Evolutionary conservation across 441 rosid species (phyloP).

Genomic region (Adansonia rubrostipa): DNA sequence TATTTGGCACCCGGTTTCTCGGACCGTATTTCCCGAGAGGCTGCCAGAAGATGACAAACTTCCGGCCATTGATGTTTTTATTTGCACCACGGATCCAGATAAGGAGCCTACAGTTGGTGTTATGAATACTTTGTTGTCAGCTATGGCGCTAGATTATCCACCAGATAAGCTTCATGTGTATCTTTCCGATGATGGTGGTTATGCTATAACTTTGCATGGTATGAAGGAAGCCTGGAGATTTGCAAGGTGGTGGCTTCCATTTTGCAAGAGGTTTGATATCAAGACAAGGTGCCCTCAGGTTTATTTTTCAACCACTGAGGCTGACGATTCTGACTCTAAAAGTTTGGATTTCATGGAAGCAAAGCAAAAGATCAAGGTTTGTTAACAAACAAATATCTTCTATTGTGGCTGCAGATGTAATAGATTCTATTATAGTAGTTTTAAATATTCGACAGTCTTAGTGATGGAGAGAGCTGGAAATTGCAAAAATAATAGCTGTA

Average conservation of each 20-base stretch:
- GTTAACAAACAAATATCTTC: constrained; percentile 32
- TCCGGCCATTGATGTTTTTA: constrained; percentile 24
- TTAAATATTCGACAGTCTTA: no score
- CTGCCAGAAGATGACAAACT: constrained; percentile 36
- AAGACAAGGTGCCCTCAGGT: constrained; percentile 45
- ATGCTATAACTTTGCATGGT: constrained; percentile 38
- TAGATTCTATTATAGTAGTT: background rate
- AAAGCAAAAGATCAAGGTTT: constrained; percentile 36
- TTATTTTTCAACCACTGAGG: constrained; percentile 32
- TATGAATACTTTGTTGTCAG: constrained; percentile 24
- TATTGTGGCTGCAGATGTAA: background rate
- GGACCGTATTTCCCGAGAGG: constrained; percentile 42
- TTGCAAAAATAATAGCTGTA: no score
- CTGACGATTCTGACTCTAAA: background rate
- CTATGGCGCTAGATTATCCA: constrained; percentile 27
- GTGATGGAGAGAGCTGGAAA: no score
- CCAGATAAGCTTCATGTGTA: constrained; percentile 24
- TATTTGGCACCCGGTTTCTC: constrained; percentile 38
- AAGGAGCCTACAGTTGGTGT: constrained; percentile 24
- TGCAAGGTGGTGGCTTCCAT: constrained; percentile 54
- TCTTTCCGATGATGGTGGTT: constrained; percentile 49
- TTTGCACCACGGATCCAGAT: constrained; percentile 22
- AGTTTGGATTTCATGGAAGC: constrained; percentile 22
- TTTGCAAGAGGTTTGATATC: constrained; percentile 44
- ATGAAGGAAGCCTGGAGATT: constrained; percentile 46